Base-by-base conservation (phyloP, 495 filamentous ascomycete genomes). In the Usnea hakonensis region DNA sequence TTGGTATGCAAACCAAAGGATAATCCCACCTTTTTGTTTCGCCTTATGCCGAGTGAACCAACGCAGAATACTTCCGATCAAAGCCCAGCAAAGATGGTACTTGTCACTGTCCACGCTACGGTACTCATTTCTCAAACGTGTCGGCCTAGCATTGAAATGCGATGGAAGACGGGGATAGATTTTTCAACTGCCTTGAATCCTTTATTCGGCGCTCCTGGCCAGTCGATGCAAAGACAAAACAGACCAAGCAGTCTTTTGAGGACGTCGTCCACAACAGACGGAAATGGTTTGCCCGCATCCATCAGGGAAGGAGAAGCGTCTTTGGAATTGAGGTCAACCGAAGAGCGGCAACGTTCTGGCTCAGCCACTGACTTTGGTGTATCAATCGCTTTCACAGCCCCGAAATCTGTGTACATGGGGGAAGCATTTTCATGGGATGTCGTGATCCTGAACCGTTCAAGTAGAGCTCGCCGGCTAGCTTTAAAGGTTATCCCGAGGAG, bases 361-460 rank as follows among this genome's bases (percentile, higher is more conserved):
- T 75, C 79, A 21, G 68, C 81, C 30, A 68, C 77, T 26, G 85
- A 87, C 66, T 79, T 88, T 52, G 89, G 89, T 11, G 82, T 94
- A 50, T 90, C 86, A 7, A 81, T 94, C 62, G 91, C 91, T 23
- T 83, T 89, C 63, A 84, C 84, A 13, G 86, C 83, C 0, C 88
- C 88, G 13, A 69, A 73, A 16, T 68, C 70, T 26, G 84, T 89
- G 32, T 77, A 81, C 55, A 83, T 90, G 4, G 90, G 91, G 5
- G 82, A 90, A 43, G 81, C 84, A 16, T 96, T 97, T 71, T 74
- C 77, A n/a, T 96, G 92, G 93, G 80, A 83, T 44, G 83, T 96
- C 23, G 91, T 96, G 70, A 85, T 97, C 26, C 88, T 96, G 56
- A 97, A 97, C 72, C 87, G 89, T 40, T 87, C 83, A 35, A 71